Base-by-base conservation (phyloP, 495 filamentous ascomycete genomes). In the Lasiosphaeria miniovina region DNA sequence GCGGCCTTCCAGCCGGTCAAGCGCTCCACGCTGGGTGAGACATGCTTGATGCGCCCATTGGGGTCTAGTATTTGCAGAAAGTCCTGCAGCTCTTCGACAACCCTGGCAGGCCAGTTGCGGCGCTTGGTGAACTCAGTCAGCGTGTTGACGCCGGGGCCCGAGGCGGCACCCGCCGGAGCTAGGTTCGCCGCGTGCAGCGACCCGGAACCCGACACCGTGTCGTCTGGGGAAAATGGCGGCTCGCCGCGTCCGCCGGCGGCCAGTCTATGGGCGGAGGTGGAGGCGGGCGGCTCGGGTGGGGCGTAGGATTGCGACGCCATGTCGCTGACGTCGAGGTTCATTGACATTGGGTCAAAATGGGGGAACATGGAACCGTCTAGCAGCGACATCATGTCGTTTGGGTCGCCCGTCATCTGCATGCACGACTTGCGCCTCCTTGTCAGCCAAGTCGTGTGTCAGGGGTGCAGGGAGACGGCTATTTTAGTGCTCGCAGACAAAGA, bases 51-150 rank as follows among this genome's bases (percentile, higher is more conserved):
- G 55, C 87, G 82, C 24, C 93, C 91, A 64, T 94, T 85, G 6
- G 90, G 83, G 43, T 89, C 91, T 38, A 98, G 82, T 43, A 98
- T 89, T 60, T 96, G 86, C 34, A 96, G 72, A 62, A 97, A 84
- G 70, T 97, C 94, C 64, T 88, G 88, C 64, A 98, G 80, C 75
- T 97, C 94, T 66, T 92, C 89, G 15, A 98, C 77, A 4, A 97
- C 88, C 45, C 89, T 86, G 65, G 92, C 88, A 4, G 90, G 86
- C 94, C 94, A 98, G 65, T 93, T 93, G 54, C 86, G 83, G 57
- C 91, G 80, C 73, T 91, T 93, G 40, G 89, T 93, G 62, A 90
- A 90, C 65, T 92, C 88, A 59, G 89, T 91, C 66, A 93, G 72
- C 8, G 85, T 86, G 71, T 85, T 91, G 46, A 5, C 43, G 43